Conservation (phyloP, 768 basidiomycete species). For the Cystobasidium onofrii region DNA sequence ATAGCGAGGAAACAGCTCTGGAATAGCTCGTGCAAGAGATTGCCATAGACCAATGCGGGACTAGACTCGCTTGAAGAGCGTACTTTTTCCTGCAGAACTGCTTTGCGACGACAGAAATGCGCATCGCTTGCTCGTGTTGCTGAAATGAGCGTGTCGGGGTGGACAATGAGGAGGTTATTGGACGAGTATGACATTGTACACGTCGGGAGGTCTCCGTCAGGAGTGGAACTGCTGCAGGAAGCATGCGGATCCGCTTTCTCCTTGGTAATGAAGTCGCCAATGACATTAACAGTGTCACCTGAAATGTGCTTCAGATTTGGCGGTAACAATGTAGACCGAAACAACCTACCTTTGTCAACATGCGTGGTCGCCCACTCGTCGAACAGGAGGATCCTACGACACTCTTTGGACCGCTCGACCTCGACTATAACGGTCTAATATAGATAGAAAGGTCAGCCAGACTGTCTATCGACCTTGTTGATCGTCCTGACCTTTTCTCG, state of each 20-base stretch:
- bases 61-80: conserved; percentile 47
- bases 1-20: conserved; percentile 60
- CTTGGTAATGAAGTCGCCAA: conserved; percentile 52
- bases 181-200: conserved; percentile 24
- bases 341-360: conserved; percentile 53
- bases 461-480: background rate
- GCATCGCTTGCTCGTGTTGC: conserved; percentile 80
- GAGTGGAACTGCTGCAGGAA: background rate
- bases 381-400: conserved; percentile 55
- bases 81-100: conserved; percentile 59
- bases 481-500: conserved; percentile 50
- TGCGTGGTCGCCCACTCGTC: conserved; percentile 72
- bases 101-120: conserved; percentile 72
- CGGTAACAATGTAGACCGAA: background rate
- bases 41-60: conserved; percentile 65
- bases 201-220: background rate
- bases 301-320: too few relatives aligned
- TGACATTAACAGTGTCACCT: conserved; percentile 76
- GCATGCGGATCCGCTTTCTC: conserved; percentile 45
- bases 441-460: background rate
- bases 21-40: conserved; percentile 83
- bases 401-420: conserved; percentile 44
- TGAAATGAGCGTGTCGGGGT: conserved; percentile 85
- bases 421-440: conserved; percentile 54
- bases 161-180: conserved; percentile 60